Base-by-base conservation (phyloP, 1,284 basidiomycete genomes). In the Cryptococcus sp. region DNA sequence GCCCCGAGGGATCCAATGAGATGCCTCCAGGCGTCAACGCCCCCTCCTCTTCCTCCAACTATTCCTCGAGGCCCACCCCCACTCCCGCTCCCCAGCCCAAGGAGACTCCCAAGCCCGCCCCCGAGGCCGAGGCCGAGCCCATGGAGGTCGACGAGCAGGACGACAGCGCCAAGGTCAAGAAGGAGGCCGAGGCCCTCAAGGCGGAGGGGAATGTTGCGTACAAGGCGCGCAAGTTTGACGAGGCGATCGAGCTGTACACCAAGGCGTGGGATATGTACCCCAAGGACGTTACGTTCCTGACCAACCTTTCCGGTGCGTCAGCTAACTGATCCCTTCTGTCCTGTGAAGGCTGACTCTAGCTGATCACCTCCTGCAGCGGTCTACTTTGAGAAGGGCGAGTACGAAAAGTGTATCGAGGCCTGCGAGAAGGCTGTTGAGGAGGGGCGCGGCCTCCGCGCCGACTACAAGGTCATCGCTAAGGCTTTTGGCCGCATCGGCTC, bases 351-450 rank as follows among this genome's bases (percentile, higher is more conserved):
- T 48, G 23, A 24, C 45, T 38, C 24, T 36, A n/a, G 52, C 48
- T 59, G n/a, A 38, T 58, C 40, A 6, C n/a, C 15, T 9, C 18
- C 11, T 13, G 4, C 70, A 87, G 93, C 95, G 52, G 92, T 87
- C 36, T 89, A 95, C 78, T 95, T 93, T 68, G 96, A 99, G 79
- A 82, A 94, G 77, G 91, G 86, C 23, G 85, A 97, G 28, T 97
- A 87, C 69, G 87, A 92, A 78, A 87, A 91, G 73, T 86, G 86
- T 61, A 95, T 98, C 69, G 88, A 94, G 77, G 85, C 85, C 0
- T 96, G 92, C 72, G 86, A 96, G 70, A 91, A 92, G 78, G 96
- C 96, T 20, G 87, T 93, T 43, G 95, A 98, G 33, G 89, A 97
- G 73, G 95, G 92, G 39, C 87, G 94, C 64, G 76, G 79, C 28